A percentile compares a stretch with the other conserved stretches of the same genome.
phyloP scores from a whole-genome alignment of 352 stramenopile genomes.

The Globisporangium splendens region DNA sequence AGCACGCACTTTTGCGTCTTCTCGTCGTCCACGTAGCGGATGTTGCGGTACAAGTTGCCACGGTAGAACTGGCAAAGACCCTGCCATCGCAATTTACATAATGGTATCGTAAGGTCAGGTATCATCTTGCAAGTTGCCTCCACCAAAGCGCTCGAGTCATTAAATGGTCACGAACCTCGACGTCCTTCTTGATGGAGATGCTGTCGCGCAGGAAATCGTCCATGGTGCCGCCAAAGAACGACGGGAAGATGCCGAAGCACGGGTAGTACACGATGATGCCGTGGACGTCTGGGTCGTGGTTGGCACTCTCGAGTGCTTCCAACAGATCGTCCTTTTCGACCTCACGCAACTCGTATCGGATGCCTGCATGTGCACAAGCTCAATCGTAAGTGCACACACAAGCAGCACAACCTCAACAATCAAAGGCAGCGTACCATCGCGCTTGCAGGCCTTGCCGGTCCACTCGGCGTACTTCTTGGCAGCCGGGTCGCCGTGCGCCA shows the following conservation, averaged over 20 bases:
- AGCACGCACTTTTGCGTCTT: conserved; percentile 94
- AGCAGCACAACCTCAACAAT: neutral
- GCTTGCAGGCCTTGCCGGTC: conserved; percentile 93
- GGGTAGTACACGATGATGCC: conserved; percentile 99
- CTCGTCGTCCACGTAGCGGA: conserved; percentile 92
- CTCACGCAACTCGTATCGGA: conserved; percentile 95
- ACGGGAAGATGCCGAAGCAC: conserved; percentile 95
- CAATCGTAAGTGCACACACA: neutral
- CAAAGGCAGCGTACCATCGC: conserved; percentile 58
- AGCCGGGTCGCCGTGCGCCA: conserved; percentile 94
- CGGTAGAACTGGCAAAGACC: conserved; percentile 95
- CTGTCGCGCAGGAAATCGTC: conserved; percentile 97
- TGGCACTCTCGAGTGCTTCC: conserved; percentile 90
- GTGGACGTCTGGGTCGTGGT: conserved; percentile 92
- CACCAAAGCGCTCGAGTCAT: neutral
- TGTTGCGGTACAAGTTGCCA: conserved; percentile 96
- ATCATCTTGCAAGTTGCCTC: neutral
- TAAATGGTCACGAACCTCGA: conserved; percentile 58
- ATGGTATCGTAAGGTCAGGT: too few relatives aligned
- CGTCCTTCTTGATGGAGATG: conserved; percentile 96
- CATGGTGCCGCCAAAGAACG: conserved; percentile 95
- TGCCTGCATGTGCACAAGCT: conserved; percentile 29
- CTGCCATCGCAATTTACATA: neutral
- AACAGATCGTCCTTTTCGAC: conserved; percentile 93
- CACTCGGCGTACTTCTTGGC: conserved; percentile 97